These are phyloP conservation scores for Flaveria sonorensis DNA, from an alignment of 129 eudicot species.

Conservation along the genomic window DNA sequence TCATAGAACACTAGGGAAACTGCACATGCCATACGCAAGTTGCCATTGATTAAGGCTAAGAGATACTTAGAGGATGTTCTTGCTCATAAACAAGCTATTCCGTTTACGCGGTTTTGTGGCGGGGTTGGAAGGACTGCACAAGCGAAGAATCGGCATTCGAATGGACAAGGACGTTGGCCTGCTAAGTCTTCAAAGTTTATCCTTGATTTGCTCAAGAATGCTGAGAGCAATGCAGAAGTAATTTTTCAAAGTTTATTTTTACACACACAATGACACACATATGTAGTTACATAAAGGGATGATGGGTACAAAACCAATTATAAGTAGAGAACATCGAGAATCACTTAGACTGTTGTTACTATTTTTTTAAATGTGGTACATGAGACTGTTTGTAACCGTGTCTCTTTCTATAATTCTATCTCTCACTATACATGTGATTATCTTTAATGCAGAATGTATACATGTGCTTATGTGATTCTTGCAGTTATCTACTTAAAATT, in stretches of 20 bases:
- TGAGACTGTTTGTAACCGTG: too few species aligned
- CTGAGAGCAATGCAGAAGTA: constrained; percentile 72
- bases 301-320: neutral
- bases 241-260: neutral
- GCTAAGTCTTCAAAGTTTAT: constrained; percentile 60
- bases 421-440: too few species aligned
- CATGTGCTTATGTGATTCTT: too few species aligned
- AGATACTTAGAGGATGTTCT: constrained; percentile 70
- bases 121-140: constrained; percentile 77
- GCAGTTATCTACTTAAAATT: too few species aligned
- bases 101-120: constrained; percentile 65
- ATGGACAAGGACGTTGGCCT: constrained; percentile 77
- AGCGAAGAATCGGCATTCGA: constrained; percentile 64
- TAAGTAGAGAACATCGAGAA: neutral
- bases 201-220: constrained; percentile 62
- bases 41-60: constrained; percentile 61
- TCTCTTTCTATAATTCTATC: too few species aligned
- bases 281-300: neutral
- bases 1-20: constrained; percentile 66
- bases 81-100: constrained; percentile 67
- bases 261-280: neutral
- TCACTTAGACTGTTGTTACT: too few species aligned
- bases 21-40: constrained; percentile 57
- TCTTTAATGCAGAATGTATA: too few species aligned
- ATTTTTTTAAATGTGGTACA: too few species aligned